Base-by-base conservation (phyloP, 495 filamentous ascomycete genomes). In the Cercophora newfieldiana region DNA sequence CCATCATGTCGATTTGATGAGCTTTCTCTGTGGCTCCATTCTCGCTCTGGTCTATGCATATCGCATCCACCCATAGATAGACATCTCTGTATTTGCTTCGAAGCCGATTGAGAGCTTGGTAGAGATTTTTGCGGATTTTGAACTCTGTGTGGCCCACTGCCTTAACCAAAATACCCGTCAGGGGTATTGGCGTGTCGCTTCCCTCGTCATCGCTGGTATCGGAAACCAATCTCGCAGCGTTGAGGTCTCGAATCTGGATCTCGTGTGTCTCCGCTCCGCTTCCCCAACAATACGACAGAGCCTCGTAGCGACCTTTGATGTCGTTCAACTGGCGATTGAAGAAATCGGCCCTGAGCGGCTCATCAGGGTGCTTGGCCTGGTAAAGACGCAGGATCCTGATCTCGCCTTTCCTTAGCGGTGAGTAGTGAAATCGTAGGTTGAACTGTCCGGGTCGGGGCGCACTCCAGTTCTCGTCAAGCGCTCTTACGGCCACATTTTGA, bases 1-100 rank as follows among this genome's bases (percentile, higher is more conserved):
- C 37, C 73, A 77, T 77, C 30, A 53, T 66, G 16, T 51, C 53
- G 1, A 71, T 53, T 29, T 71, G 69, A 5, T 55, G 22, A 29
- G 49, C 30, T 37, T 64, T 66, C 49, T 71, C 69, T 16, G 31
- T 47, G 4, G 24, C 8, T 0, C 64, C 64, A 1, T 44, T 3
- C 18, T 63, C 55, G 10, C 60, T 66, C 25, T 67, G 58, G 37
- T 66, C 47, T n/a, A 66, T 66, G 56, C 64, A 66, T 16, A 66
- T 66, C 19, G 64, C 64, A 19, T 67, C 65, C 2, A 67, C 59
- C 65, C 65, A 67, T 25, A 67, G 8, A 14, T 31, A 57, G 18
- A 67, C 50, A 16, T 53, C 48, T n/a, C 19, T 5, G 10, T 54
- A 31, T n/a, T 22, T 63, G 1, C 61, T 31, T 1, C 61, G 48